These are phyloP conservation scores for Otatea glauca DNA, from an alignment of 176 grass and related monocot species.

Conservation along the genomic window DNA sequence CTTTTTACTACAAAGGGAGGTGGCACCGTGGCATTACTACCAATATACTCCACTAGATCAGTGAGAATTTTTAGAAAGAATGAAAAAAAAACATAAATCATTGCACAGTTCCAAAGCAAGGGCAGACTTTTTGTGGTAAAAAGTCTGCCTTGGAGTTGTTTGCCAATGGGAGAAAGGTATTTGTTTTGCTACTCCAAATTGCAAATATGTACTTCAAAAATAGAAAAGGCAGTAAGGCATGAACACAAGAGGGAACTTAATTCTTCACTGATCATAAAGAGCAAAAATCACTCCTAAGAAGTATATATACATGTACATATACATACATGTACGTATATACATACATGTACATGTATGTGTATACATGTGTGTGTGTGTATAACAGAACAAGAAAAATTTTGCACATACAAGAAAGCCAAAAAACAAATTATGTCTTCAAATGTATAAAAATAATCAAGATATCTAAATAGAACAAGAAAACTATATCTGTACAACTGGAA, in stretches of 20 bases:
- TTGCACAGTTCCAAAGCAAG: background rate
- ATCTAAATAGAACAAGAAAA: background rate
- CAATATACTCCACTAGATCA: background rate
- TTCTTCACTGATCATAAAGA: background rate
- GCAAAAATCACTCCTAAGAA: background rate
- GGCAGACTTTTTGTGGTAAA: background rate
- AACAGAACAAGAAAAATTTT: background rate
- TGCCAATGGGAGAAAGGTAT: background rate
- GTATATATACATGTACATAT: too few relatives aligned
- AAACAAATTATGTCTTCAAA: background rate
- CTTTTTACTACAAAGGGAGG: conserved; percentile 2
- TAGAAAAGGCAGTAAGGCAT: background rate
- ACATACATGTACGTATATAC: too few relatives aligned
- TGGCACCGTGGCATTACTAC: background rate
- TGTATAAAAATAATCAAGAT: background rate
- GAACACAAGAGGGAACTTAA: background rate
- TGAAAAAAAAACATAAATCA: background rate
- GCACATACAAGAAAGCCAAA: background rate
- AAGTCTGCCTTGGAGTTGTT: background rate
- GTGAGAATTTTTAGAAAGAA: background rate
- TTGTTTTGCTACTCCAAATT: background rate
- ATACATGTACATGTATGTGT: too few relatives aligned
- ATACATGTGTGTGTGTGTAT: too few relatives aligned
- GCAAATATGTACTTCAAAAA: background rate
- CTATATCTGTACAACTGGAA: background rate